Base-by-base conservation (phyloP, 73 alveolate genomes). In the Blepharisma japonicum region DNA sequence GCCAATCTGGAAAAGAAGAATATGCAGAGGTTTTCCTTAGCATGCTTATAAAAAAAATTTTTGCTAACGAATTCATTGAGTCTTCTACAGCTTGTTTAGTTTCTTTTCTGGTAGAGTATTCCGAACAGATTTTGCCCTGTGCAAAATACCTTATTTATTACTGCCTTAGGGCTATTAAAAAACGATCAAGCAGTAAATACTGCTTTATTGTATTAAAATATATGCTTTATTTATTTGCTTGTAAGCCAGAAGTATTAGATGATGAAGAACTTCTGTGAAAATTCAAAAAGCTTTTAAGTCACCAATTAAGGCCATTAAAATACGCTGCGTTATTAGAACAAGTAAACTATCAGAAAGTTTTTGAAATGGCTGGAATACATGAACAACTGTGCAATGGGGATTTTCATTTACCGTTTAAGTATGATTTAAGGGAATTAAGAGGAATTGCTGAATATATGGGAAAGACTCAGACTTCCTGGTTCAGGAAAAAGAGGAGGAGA, bases 401-500 rank as follows among this genome's bases (percentile, higher is more conserved):
- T 25, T 18, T 61, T 3, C 23, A 18, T 61, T 25, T 61, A 2
- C 74, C 74, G 14, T 61, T 61, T 5, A n/a, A 61, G 14, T n/a
- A 11, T 8, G 74, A 61, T 14, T 8, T 61, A 25, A n/a, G 47
- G 39, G 74, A 61, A 9, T 61, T 61, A 14, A 61, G 23, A 61
- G 18, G 14, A 39, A 20, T n/a, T 25, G 14, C 74, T 1, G 46
- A 14, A 9, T 61, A 20, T 25, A 14, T 61, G 14, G 46, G 18
- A n/a, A 14, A 18, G 49, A 25, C 39, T 61, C 47, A 8, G 11
- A 8, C 23, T n/a, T 61, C 23, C 23, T 20, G n/a, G 18, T 9
- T 8, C 18, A 14, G 23, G 14, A 61, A 61, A 25, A 61, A 61
- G 23, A 61, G 74, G 74, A 61, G 46, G 47, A 61, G 74, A 25